Evolutionary conservation across 352 stramenopile genomes (phyloP).

Genomic region (Plasmopara muralis): DNA sequence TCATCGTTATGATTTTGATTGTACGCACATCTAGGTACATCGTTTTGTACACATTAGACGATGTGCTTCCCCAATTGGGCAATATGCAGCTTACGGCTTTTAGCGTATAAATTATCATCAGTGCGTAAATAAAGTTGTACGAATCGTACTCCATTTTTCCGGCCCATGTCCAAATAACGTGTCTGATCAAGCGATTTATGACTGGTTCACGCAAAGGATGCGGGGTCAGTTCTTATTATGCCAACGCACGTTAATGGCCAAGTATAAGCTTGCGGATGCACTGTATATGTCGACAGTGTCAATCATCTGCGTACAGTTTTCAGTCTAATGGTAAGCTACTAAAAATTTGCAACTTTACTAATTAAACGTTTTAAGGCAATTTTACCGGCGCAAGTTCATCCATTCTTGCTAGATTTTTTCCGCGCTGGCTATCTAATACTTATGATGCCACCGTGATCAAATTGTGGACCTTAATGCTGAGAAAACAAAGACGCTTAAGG

Average conservation of each 20-base stretch:
- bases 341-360: no score
- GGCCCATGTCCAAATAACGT: not conserved
- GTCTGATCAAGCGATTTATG: not conserved
- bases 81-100: not conserved
- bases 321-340: not conserved
- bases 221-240: not conserved
- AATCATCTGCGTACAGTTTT: not conserved
- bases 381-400: not conserved
- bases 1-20: not conserved
- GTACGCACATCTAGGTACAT: not conserved
- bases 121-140: not conserved
- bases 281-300: constrained; percentile 1
- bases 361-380: no score
- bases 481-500: no score
- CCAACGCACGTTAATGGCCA: not conserved
- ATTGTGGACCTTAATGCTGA: not conserved
- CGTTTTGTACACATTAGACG: not conserved
- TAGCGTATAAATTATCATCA: not conserved
- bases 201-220: not conserved
- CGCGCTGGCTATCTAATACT: no score
- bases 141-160: not conserved
- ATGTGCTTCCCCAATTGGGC: not conserved
- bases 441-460: no score
- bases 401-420: no score
- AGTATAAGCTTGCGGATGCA: not conserved